Conservation (phyloP, 352 stramenopile species). For the Phytophthora fragariae region DNA sequence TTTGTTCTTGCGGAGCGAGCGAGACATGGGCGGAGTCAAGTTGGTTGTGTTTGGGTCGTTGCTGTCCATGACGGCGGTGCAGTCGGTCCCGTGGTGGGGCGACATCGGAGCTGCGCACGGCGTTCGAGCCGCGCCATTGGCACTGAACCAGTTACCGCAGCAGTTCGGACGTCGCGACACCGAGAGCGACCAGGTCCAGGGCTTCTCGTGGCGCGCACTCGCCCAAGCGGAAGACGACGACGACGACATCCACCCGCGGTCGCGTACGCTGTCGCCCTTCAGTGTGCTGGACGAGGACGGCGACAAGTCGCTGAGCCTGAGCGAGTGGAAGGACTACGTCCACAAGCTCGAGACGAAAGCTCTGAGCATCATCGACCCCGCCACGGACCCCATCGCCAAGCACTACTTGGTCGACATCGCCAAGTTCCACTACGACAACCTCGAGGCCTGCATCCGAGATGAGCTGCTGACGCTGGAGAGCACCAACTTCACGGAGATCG, state of each 20-base stretch:
- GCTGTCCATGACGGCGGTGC: slow-evolving; percentile 8
- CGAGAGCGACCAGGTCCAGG: neutral
- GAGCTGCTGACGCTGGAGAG: slow-evolving; percentile 11
- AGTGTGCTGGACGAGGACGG: slow-evolving; percentile 33
- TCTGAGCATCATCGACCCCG: slow-evolving; percentile 17
- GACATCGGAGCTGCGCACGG: slow-evolving; percentile 35
- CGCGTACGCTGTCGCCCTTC: slow-evolving; percentile 28
- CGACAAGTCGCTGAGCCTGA: slow-evolving; percentile 21
- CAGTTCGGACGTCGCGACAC: slow-evolving; percentile 23
- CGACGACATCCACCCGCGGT: slow-evolving; percentile 9
- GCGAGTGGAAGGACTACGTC: slow-evolving; percentile 40
- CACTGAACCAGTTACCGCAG: slow-evolving; percentile 18
- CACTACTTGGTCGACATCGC: slow-evolving; percentile 30
- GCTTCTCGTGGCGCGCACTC: slow-evolving; percentile 27
- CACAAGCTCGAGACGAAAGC: slow-evolving; percentile 31
- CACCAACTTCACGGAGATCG: slow-evolving; percentile 34
- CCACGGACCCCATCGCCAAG: slow-evolving; percentile 25
- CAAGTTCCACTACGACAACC: slow-evolving; percentile 49
- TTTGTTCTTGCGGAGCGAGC: slow-evolving; percentile 6
- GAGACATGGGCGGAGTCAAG: slow-evolving; percentile 17
- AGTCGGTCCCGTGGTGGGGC: slow-evolving; percentile 29
- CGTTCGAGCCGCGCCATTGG: slow-evolving; percentile 11
- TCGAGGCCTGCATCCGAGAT: slow-evolving; percentile 34
- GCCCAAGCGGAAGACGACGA: slow-evolving; percentile 1
- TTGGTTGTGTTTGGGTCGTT: slow-evolving; percentile 10